A percentile compares a stretch with the other conserved stretches of the same genome.
phyloP scores from a whole-genome alignment of 192 early-diverging fungal species.

The Rhizophlyctis rosea region DNA sequence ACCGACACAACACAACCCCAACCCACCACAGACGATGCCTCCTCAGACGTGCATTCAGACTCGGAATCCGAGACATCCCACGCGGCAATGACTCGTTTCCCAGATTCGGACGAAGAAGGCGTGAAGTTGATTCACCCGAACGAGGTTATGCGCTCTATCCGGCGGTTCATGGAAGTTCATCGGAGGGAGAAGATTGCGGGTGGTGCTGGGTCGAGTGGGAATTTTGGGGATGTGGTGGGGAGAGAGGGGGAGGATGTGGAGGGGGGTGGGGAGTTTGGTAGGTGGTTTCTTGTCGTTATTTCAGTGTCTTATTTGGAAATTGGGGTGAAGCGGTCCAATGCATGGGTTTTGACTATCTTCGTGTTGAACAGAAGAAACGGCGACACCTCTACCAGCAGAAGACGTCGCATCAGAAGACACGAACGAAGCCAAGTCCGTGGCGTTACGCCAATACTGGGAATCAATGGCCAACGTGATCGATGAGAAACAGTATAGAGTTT shows the following conservation, averaged over 20 bases:
- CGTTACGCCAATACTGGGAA: constrained; percentile 45
- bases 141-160: constrained; percentile 42
- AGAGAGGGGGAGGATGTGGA: constrained; percentile 2
- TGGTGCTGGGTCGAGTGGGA: too few relatives aligned
- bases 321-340: too few relatives aligned
- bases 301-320: constrained; percentile 7
- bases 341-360: too few relatives aligned
- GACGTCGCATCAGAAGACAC: background rate
- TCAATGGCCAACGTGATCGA: constrained; percentile 47
- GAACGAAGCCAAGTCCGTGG: constrained; percentile 4
- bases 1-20: too few relatives aligned
- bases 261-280: constrained; percentile 1
- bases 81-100: too few relatives aligned
- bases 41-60: too few relatives aligned
- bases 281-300: constrained; percentile 1
- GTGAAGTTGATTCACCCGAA: constrained; percentile 45
- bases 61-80: too few relatives aligned
- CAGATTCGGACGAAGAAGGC: background rate
- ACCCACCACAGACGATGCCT: too few relatives aligned
- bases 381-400: background rate
- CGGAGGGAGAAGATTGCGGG: too few relatives aligned
- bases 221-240: constrained; percentile 9
- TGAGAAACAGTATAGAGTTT: constrained; percentile 48
- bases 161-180: constrained; percentile 43
- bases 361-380: constrained; percentile 9